Evolutionary conservation across 768 basidiomycete genomes (phyloP).

Genomic region (Royoungia palumana): DNA sequence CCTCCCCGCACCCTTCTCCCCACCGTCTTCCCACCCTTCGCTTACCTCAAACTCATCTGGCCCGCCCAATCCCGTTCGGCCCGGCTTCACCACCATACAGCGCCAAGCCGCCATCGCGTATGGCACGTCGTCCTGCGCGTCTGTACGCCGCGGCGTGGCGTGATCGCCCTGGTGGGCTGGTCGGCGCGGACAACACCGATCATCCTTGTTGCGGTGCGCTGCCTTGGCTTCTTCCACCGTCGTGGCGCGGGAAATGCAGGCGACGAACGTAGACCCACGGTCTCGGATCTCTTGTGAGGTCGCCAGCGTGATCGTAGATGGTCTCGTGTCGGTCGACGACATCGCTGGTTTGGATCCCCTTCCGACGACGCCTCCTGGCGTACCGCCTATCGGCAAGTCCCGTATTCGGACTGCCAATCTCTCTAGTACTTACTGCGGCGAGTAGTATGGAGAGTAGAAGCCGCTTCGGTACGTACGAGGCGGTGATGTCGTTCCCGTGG

Average conservation of each 20-base stretch:
- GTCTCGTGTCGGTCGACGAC: no score
- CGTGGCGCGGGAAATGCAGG: conserved; percentile 54
- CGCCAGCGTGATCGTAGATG: conserved; percentile 35
- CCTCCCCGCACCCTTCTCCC: conserved; percentile 68
- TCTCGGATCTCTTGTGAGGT: conserved; percentile 76
- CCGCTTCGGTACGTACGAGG: background rate
- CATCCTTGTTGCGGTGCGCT: no score
- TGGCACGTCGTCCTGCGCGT: conserved; percentile 36
- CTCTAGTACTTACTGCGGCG: background rate
- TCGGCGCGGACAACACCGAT: no score
- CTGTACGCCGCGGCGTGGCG: background rate
- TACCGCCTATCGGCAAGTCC: no score
- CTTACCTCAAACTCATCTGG: conserved; percentile 73
- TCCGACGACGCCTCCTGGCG: no score
- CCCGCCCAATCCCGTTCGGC: conserved; percentile 61
- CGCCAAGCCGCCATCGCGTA: conserved; percentile 81
- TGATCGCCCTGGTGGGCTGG: no score
- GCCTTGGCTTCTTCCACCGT: conserved; percentile 48
- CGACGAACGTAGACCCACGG: conserved; percentile 70
- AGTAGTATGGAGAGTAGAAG: no score
- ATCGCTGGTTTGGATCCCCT: no score
- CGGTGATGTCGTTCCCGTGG: background rate
- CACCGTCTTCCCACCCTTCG: conserved; percentile 69
- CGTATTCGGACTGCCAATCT: no score
- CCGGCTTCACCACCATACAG: conserved; percentile 67